Base-by-base conservation (phyloP, 257 asterid species). In the Henckelia pumila region DNA sequence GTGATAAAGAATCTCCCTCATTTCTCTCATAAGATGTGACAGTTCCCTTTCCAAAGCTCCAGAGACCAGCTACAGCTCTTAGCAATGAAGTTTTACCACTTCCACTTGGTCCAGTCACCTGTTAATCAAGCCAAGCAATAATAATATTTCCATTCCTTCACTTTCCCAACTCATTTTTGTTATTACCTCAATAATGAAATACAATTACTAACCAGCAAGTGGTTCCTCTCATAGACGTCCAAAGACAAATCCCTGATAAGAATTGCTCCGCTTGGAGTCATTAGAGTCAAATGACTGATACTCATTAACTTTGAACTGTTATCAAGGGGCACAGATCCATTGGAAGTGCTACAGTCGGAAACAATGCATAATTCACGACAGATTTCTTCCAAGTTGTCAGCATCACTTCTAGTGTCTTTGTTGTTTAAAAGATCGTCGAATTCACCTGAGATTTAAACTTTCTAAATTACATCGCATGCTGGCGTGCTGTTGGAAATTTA, bases 91-190 rank as follows among this genome's bases (percentile, higher is more conserved):
- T 92, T 79, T 92, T 92, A 59, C 98, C 98, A 77, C 95, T 85
- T 61, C 98, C 98, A 75, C 98, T 92, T n/a, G 95, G 95, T 64
- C 98, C 98, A 63, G 96, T 78, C 75, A 92, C 68, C 98, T 91
- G 91, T 86, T 71, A 78, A 73, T 61, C 71, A 74, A 79, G 75
- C 79, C 61, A 79, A 66, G 61, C 60, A 71, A 53, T 73, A 72
- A 63, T 64, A 56, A 75, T 67, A 40, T 68, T 67, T 61, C 59
- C 59, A 58, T 67, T 56, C 59, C 56, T 44, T 33, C 50, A 61
- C 55, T 53, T 47, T 23, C 14, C 37, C 13, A 56, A 72, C 63
- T 37, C 67, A 65, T 47, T 63, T 28, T 29, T 73, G 62, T 64
- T 71, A 64, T 63, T 47, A 58, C 23, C 49, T 50, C n/a, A 76